Base-by-base conservation (phyloP, 1,284 basidiomycete genomes). In the Tetrapyrgos nigripes region DNA sequence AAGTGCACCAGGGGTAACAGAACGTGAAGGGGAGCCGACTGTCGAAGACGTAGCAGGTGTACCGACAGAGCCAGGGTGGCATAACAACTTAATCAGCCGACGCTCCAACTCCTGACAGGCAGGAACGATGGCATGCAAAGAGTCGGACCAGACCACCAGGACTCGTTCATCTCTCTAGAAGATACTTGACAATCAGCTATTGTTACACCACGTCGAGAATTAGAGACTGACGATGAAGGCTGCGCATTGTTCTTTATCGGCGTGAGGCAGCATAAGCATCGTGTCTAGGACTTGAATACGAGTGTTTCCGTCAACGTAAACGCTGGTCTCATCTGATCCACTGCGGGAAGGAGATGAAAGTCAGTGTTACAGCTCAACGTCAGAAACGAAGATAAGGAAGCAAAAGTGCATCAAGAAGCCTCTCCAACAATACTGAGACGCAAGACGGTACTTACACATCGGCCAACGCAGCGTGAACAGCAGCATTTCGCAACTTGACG, bases 221-320 rank as follows among this genome's bases (percentile, higher is more conserved):
- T n/a, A 29, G 17, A 29, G 5, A 26, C 80, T 56, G 59, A 89
- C 87, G 67, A 95, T 85, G 69, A 95, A 95, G 1, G 92, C 91
- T 14, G 91, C 93, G 64, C 86, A 87, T 68, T 94, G 92, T 63
- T 93, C 91, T 75, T 89, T 88, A 66, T 93, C 86, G 2, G 91
- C 93, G 40, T 85, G 81, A 4, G 88, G 88, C 21, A 94, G 84
- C 67, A 84, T 77, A 56, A 87, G 77, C 82, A 94, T 90, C 24
- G 84, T 87, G 65, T 92, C 86, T 50, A 91, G 66, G 53, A 91
- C 80, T 71, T 91, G 89, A 56, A 91, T 91, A 57, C 88, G 84
- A 14, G 88, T 91, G 67, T 90, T 85, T 37, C 81, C 73, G 70
- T 91, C 89, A 70, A 91, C 82, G 67, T 89, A 89, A 68, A 91